A percentile compares a stretch with the other conserved stretches of the same genome.
Evolutionary conservation across 2,329 filamentous ascomycete species (phyloP).

Genomic region (Huntiella bhutanensis): DNA sequence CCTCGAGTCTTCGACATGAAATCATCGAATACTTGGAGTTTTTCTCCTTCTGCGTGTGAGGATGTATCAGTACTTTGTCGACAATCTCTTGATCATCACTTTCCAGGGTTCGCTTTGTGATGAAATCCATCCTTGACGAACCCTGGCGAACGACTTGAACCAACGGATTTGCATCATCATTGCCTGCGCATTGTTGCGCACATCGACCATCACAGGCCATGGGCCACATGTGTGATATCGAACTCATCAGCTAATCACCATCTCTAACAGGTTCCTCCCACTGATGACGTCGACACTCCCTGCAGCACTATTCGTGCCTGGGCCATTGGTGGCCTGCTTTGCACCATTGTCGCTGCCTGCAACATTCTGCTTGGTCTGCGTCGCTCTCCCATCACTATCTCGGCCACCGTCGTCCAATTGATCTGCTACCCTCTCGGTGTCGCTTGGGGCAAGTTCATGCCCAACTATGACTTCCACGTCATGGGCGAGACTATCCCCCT

Average conservation of each 20-base stretch:
- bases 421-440: slow-evolving; percentile 30
- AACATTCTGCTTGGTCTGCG: slow-evolving; percentile 35
- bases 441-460: slow-evolving; percentile 19
- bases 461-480: slow-evolving; percentile 16
- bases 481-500: slow-evolving; percentile 19
- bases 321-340: slow-evolving; percentile 36
- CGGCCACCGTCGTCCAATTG: slow-evolving; percentile 35
- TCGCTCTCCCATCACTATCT: slow-evolving; percentile 31
- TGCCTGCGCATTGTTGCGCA: no score
- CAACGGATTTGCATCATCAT: no score
- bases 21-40: no score
- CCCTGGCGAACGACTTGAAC: no score
- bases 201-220: no score
- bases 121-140: no score
- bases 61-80: no score
- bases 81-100: neutral
- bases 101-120: slow-evolving; percentile 17
- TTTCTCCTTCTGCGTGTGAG: no score
- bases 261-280: slow-evolving; percentile 15
- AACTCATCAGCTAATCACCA: neutral
- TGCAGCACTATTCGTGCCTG: slow-evolving; percentile 41
- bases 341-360: slow-evolving; percentile 36
- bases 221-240: no score
- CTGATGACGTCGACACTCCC: slow-evolving; percentile 32
- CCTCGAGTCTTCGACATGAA: no score